phyloP scores from a whole-genome alignment of 2,329 filamentous ascomycete species.

The Lecanicillium sp. region DNA sequence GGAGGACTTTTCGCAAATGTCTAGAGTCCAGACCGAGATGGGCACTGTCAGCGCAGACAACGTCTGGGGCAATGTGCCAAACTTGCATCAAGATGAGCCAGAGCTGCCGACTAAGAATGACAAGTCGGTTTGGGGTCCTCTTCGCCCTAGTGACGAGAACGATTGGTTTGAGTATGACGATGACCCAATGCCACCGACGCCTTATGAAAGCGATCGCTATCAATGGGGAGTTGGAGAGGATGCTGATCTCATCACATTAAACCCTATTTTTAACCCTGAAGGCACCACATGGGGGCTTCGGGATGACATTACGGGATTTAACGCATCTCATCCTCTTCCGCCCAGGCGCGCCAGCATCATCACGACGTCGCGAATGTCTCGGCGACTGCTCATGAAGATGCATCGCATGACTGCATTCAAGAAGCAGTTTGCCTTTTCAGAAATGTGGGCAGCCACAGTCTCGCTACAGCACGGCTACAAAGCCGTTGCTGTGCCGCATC shows the following conservation, averaged over 20 bases:
- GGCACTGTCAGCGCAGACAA: constrained; percentile 58
- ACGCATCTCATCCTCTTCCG: constrained; percentile 49
- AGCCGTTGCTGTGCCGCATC: constrained; percentile 84
- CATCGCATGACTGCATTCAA: constrained; percentile 79
- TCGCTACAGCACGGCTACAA: constrained; percentile 90
- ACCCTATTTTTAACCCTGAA: constrained; percentile 83
- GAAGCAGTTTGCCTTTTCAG: constrained; percentile 85
- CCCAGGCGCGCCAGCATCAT: constrained; percentile 82
- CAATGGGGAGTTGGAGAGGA: constrained; percentile 84
- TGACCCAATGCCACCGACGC: constrained; percentile 63
- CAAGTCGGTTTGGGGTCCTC: constrained; percentile 75
- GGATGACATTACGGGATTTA: constrained; percentile 80
- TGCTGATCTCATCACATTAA: constrained; percentile 85
- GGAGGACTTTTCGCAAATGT: constrained; percentile 69
- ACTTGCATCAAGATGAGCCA: constrained; percentile 29
- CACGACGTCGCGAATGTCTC: constrained; percentile 76
- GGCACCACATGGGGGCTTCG: constrained; percentile 76
- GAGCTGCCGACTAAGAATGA: constrained; percentile 33
- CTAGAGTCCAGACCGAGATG: constrained; percentile 66
- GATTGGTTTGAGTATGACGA: constrained; percentile 67
- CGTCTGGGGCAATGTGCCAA: constrained; percentile 50
- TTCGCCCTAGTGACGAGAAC: constrained; percentile 55
- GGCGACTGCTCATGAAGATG: constrained; percentile 74
- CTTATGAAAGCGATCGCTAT: constrained; percentile 71
- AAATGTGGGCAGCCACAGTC: constrained; percentile 90